Evolutionary conservation across 169 alveolate genomes (phyloP).

Genomic region (Theileria equi): DNA sequence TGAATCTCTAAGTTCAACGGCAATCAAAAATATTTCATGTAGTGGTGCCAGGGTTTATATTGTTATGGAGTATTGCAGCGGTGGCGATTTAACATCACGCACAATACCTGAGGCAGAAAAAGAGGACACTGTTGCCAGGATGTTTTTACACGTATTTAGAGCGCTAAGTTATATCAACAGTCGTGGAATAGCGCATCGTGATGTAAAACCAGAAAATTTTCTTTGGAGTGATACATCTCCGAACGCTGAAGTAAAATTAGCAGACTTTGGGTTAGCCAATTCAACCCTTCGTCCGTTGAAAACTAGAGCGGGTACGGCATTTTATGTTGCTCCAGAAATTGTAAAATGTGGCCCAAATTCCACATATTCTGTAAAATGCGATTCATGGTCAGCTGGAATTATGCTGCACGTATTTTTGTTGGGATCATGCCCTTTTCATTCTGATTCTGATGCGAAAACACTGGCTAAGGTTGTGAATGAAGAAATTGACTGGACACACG

Average conservation of each 20-base stretch:
- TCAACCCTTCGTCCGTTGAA: slow-evolving; percentile 51
- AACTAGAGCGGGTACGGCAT: slow-evolving; percentile 70
- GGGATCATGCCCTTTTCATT: slow-evolving; percentile 83
- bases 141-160: slow-evolving; percentile 76
- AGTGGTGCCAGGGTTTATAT: slow-evolving; percentile 69
- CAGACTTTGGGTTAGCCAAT: slow-evolving; percentile 75
- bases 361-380: slow-evolving; percentile 80
- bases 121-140: slow-evolving; percentile 65
- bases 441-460: slow-evolving; percentile 76
- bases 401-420: slow-evolving; percentile 85
- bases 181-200: slow-evolving; percentile 81
- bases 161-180: slow-evolving; percentile 78
- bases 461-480: slow-evolving; percentile 71
- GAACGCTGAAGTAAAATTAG: slow-evolving; percentile 68
- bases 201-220: slow-evolving; percentile 87
- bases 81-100: slow-evolving; percentile 85
- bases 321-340: slow-evolving; percentile 84
- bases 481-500: slow-evolving; percentile 59
- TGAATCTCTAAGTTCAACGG: not conserved
- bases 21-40: slow-evolving; percentile 4
- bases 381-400: slow-evolving; percentile 85
- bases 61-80: slow-evolving; percentile 88
- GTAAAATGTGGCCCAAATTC: slow-evolving; percentile 60
- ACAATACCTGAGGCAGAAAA: slow-evolving; percentile 27
- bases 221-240: slow-evolving; percentile 64